These are phyloP conservation scores for Linnemannia schmuckeri DNA, from an alignment of 192 early-diverging fungal species.

Conservation along the genomic window DNA sequence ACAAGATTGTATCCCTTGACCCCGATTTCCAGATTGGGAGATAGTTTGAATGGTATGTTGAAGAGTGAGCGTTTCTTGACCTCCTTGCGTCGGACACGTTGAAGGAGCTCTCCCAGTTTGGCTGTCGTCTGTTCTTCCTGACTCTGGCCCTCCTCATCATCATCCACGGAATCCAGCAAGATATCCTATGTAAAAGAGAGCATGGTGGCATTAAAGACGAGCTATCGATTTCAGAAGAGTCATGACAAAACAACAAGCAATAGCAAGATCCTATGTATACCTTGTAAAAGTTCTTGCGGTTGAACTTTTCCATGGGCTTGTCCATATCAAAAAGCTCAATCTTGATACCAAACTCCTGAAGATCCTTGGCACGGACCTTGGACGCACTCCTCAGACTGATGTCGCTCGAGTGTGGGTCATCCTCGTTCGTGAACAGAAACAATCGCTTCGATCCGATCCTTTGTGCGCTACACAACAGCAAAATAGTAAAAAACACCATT, in stretches of 20 bases:
- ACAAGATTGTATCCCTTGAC: conserved; percentile 76
- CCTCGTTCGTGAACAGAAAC: conserved; percentile 81
- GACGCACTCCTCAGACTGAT: conserved; percentile 63
- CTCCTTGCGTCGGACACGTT: conserved; percentile 70
- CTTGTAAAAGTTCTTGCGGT: conserved; percentile 70
- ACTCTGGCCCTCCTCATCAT: conserved; percentile 30
- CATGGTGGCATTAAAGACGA: not conserved
- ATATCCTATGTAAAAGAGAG: conserved; percentile 47
- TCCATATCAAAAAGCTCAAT: conserved; percentile 76
- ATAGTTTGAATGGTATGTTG: conserved; percentile 73
- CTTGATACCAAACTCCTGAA: conserved; percentile 67
- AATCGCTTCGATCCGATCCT: conserved; percentile 70
- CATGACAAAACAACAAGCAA: not conserved
- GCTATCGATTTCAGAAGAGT: not conserved
- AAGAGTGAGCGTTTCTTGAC: conserved; percentile 72
- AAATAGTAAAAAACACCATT: not conserved
- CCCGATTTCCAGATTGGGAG: conserved; percentile 72
- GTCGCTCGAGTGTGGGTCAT: conserved; percentile 70
- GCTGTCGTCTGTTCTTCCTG: conserved; percentile 23
- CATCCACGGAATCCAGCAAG: conserved; percentile 46
- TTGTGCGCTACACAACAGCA: conserved; percentile 48
- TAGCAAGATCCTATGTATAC: conserved; percentile 43
- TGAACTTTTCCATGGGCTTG: conserved; percentile 62
- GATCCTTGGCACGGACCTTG: conserved; percentile 73
- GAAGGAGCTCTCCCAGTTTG: conserved; percentile 65